Conservation (phyloP, 2,329 filamentous ascomycete genomes). For the Cercospora zeae-maydis region DNA sequence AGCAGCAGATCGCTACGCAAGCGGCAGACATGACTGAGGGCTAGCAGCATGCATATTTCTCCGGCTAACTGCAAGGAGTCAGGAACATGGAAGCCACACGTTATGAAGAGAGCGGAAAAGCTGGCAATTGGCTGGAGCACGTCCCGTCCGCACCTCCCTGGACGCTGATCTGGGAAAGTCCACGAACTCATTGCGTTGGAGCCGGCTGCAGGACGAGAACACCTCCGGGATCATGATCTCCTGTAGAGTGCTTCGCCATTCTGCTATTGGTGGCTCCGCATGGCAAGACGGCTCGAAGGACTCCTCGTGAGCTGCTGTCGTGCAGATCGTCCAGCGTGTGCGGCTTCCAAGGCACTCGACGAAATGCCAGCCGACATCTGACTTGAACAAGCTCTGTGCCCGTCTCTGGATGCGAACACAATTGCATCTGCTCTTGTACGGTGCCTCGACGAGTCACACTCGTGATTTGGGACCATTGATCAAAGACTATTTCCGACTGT, state of each 20-base stretch:
- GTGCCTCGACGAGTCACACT: neutral
- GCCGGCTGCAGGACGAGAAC: slow-evolving; percentile 9
- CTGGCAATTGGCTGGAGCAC: slow-evolving; percentile 4
- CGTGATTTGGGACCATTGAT: slow-evolving; percentile 2
- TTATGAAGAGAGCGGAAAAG: neutral
- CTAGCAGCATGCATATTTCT: neutral
- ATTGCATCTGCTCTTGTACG: neutral
- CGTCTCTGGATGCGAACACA: neutral
- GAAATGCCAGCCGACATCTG: neutral
- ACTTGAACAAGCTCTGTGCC: neutral
- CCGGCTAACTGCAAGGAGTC: slow-evolving; percentile 15
- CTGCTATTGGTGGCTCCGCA: neutral
- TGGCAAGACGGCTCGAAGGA: neutral
- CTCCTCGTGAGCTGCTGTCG: neutral
- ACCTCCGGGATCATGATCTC: neutral
- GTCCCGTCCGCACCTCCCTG: neutral
- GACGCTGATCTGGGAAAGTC: slow-evolving; percentile 11
- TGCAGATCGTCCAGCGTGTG: neutral
- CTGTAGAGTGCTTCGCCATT: neutral
- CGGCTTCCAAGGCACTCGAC: neutral
- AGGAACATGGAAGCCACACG: slow-evolving; percentile 7
- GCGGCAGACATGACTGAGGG: neutral
- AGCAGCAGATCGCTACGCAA: slow-evolving; percentile 1
- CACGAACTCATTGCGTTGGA: neutral
- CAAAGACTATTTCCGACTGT: slow-evolving; percentile 2